Base-by-base conservation (phyloP, 140 eudicot species). In the Cichorium intybus region DNA sequence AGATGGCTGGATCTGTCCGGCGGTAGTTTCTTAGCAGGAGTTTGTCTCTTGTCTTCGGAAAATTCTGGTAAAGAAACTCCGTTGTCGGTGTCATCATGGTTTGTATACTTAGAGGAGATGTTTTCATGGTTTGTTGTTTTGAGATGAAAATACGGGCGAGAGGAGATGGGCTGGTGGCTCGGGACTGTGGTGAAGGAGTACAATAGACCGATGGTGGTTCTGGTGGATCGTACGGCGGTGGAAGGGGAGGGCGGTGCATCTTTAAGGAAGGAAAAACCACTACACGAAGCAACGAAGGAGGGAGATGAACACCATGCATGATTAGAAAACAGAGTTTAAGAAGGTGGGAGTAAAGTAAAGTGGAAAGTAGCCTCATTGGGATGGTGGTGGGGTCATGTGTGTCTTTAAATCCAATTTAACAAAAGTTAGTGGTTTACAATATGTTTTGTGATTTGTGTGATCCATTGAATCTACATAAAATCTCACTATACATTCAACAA, bases 1-100 rank as follows among this genome's bases (percentile, higher is more conserved):
- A 93, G 53, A 85, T 69, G 43, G 73, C 28, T 1, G 96, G 96
- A 71, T 88, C 89, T 0, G 95, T 92, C 23, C 71, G 66, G 4
- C 81, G 69, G 18, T 85, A 95, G 24, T 72, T 69, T 56, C 83
- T 69, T n/a, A 85, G 82, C 18, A 80, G 55, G 0, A 84, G 80
- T 12, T 73, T 29, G 12, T 80, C 75, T 23, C 82, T 57, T 47
- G 76, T 29, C 60, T 66, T 69, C 2, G 69, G 79, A 11, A 63
- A 73, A 39, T 34, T 56, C 33, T 45, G 50, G n/a, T 67, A 20
- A 4, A 59, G 45, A 75, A 49, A n/a, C 28, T 67, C 69, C 0
- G 59, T 56, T 6, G 72, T 52, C 27, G 64, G 77, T 53, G 70
- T 63, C 77, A 62, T 56, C 68, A 48, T 73, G 72, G 61, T 71